Base-by-base conservation (phyloP, 352 stramenopile species). In the Globisporangium megalacanthum region DNA sequence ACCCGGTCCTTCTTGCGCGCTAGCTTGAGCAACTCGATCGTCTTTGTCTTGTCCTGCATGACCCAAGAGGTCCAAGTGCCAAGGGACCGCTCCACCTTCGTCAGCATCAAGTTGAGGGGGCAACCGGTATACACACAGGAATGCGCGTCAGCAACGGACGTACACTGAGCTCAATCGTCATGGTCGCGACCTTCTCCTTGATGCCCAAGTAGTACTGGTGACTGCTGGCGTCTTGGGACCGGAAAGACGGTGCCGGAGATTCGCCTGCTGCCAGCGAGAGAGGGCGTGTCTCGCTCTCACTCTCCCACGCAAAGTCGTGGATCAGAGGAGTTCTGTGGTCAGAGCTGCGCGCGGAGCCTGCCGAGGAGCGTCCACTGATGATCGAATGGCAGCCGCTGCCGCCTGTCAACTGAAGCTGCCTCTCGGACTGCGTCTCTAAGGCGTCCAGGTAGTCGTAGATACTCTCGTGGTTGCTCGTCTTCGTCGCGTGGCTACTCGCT, bases 361-460 rank as follows among this genome's bases (percentile, higher is more conserved):
- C 25, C 4, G 44, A 57, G 10, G 50, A 64, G 6, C 57, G 60
- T 25, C 49, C 59, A 6, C 57, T 33, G 6, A 66, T 33, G 6
- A 66, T 45, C 4, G 64, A 70, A 1, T 49, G 49, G 9, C 52
- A 54, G 1, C 50, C 58, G 3, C 52, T 47, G 13, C 25, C 44
- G 33, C 29, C 45, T 25, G 69, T 55, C 1, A 56, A 63, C 1
- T 85, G 75, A 36, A 88, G 62, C 31, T 88, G 79, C 3, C 64
- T 45, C 31, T 84, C 64, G 2, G 67, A 84, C 56, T 89, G 70
- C 15, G 72, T 85, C 61, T 93, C 83, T 31, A 93, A 52, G 5
- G 79, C 68, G 48, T 93, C 83, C 22, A 93, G 57, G 62, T 89
- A 93, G 57, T 89, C 83, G 54, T 93, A 93, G 54, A 93, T 89